Conservation (phyloP, 2,329 filamentous ascomycete species). For the Fusarium subtropicale region DNA sequence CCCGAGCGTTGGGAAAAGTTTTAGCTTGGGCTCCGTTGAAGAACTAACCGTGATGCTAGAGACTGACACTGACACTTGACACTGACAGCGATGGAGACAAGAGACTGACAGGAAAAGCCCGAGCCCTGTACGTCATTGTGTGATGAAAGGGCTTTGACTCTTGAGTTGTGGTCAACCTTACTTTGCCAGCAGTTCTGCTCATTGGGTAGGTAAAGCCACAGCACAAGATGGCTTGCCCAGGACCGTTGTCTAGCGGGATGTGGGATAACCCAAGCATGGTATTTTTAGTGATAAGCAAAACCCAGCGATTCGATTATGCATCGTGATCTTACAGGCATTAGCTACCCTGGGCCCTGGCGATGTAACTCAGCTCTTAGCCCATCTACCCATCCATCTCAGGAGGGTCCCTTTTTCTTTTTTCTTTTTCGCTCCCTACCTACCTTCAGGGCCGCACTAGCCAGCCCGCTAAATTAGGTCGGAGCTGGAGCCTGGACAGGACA, state of each 20-base stretch:
- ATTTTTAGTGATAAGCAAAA: background rate
- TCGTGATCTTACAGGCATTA: conserved; percentile 13
- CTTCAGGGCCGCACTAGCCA: background rate
- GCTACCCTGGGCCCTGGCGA: background rate
- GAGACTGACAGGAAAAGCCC: background rate
- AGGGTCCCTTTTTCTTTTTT: background rate
- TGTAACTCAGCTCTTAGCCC: conserved; percentile 1
- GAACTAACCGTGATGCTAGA: background rate
- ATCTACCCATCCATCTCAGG: background rate
- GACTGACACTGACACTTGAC: background rate
- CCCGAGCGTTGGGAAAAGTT: background rate
- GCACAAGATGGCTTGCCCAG: background rate
- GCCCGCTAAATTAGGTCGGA: conserved; percentile 1
- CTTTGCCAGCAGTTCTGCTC: background rate
- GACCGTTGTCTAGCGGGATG: background rate
- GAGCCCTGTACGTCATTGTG: background rate
- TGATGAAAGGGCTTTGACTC: background rate
- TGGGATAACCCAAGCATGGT: background rate
- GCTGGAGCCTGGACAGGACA: background rate
- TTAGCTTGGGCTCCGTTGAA: background rate
- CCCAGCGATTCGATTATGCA: background rate
- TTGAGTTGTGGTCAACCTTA: background rate
- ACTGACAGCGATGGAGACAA: background rate
- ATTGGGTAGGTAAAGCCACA: background rate
- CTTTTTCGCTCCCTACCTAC: conserved; percentile 2